These are phyloP conservation scores for Eruca vesicaria DNA, from an alignment of 441 rosid species.

Conservation along the genomic window DNA sequence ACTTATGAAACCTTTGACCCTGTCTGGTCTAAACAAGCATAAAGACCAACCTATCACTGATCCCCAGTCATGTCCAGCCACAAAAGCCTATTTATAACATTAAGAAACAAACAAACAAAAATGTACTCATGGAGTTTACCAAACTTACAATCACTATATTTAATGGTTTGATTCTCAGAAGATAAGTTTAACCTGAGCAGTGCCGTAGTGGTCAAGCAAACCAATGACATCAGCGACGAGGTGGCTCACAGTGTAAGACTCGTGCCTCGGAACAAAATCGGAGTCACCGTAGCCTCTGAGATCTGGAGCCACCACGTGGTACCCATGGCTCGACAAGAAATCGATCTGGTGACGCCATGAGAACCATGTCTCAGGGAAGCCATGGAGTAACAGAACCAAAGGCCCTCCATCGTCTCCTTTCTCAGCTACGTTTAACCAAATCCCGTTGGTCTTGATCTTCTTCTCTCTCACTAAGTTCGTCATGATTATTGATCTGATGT, in stretches of 20 bases:
- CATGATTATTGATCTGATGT: conserved; percentile 1
- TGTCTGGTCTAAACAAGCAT: conserved; percentile 58
- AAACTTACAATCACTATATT: too few relatives aligned
- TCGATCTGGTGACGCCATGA: conserved; percentile 76
- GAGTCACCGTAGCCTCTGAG: conserved; percentile 68
- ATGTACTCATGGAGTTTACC: too few relatives aligned
- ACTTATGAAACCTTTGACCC: conserved; percentile 57
- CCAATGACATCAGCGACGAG: conserved; percentile 62
- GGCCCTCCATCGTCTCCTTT: conserved; percentile 56
- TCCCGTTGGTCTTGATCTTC: conserved; percentile 55
- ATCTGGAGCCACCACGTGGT: conserved; percentile 70
- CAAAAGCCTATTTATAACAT: conserved; percentile 48
- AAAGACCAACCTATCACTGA: conserved; percentile 56
- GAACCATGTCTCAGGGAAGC: conserved; percentile 77
- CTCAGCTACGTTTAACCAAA: conserved; percentile 57
- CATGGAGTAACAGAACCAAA: conserved; percentile 60
- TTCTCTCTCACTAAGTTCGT: conserved; percentile 38
- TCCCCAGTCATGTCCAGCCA: conserved; percentile 83
- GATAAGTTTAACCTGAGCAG: conserved; percentile 46
- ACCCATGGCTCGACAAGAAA: conserved; percentile 53
- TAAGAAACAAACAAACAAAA: not conserved
- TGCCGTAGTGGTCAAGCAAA: conserved; percentile 60
- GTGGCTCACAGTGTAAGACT: conserved; percentile 49
- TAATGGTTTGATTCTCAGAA: conserved; percentile 5
- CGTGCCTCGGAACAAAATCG: conserved; percentile 42